Conservation (phyloP, 306 rosid species). For the Vigna nakashimae region DNA sequence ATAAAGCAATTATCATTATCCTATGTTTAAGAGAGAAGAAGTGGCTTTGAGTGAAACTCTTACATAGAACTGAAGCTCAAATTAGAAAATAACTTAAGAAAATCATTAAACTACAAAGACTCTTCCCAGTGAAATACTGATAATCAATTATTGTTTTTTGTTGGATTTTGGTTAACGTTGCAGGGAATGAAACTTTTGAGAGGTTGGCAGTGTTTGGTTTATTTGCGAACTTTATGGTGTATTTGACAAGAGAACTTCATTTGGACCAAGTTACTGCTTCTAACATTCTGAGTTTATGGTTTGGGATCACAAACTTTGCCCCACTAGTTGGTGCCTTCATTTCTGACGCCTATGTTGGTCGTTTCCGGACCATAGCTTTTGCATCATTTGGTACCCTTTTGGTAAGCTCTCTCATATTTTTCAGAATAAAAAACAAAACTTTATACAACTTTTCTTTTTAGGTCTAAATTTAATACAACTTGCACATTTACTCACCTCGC, state of each 20-base stretch:
- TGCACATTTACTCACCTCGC: not conserved
- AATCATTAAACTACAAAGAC: too few species aligned
- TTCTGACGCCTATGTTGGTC: slow-evolving; percentile 78
- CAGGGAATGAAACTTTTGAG: slow-evolving; percentile 90
- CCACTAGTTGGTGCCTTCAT: slow-evolving; percentile 82
- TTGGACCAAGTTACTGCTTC: slow-evolving; percentile 74
- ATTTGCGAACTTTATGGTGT: slow-evolving; percentile 81
- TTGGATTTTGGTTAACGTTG: not conserved
- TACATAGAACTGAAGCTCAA: too few species aligned
- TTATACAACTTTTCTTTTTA: not conserved
- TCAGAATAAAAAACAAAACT: not conserved
- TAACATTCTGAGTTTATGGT: slow-evolving; percentile 62
- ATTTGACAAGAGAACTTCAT: slow-evolving; percentile 62
- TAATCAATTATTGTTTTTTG: not conserved
- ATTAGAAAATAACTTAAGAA: too few species aligned
- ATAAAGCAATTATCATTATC: too few species aligned
- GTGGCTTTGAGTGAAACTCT: too few species aligned
- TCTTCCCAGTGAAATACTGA: not conserved
- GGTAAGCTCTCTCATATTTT: slow-evolving; percentile 41
- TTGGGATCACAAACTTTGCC: slow-evolving; percentile 59
- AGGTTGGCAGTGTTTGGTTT: slow-evolving; percentile 78
- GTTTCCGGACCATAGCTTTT: slow-evolving; percentile 70
- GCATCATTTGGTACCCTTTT: slow-evolving; percentile 61
- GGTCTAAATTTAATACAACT: not conserved
- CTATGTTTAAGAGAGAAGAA: too few species aligned